Evolutionary conservation across 1,139 yeast genomes (phyloP).

Genomic region (Taphrina deformans): DNA sequence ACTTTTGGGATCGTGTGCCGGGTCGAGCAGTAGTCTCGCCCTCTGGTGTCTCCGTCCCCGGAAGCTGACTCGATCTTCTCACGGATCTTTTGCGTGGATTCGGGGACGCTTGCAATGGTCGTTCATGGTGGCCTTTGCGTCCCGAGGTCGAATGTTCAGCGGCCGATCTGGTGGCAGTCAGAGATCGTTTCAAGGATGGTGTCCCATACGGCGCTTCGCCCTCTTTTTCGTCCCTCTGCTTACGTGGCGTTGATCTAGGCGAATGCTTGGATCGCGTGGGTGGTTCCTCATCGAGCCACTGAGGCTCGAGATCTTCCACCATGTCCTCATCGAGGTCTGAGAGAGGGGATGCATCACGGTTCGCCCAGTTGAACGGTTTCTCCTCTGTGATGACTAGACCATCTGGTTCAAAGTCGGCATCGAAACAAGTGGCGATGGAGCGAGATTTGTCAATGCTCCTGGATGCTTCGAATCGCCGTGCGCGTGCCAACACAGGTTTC

Average conservation of each 20-base stretch:
- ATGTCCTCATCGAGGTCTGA: slow-evolving; percentile 24
- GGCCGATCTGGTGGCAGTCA: too few relatives aligned
- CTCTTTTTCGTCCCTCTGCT: neutral
- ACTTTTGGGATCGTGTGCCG: neutral
- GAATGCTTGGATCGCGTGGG: neutral
- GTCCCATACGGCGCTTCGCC: neutral
- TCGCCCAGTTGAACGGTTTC: slow-evolving; percentile 31
- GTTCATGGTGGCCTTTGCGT: neutral
- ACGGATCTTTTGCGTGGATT: neutral
- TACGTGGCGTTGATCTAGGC: neutral
- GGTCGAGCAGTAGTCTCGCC: neutral
- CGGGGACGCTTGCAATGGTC: neutral
- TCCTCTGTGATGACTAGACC: slow-evolving; percentile 21
- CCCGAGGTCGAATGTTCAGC: neutral
- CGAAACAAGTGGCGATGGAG: slow-evolving; percentile 10
- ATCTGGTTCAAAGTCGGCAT: slow-evolving; percentile 20
- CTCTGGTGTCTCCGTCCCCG: neutral
- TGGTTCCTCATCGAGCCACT: neutral
- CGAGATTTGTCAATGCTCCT: neutral
- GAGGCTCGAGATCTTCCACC: neutral
- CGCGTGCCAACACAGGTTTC: neutral
- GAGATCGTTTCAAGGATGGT: neutral
- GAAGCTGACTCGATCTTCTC: neutral
- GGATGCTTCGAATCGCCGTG: neutral
- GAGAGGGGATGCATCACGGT: slow-evolving; percentile 27